Conservation (phyloP, 2,329 filamentous ascomycete species). For the Exserohilum rostratum region DNA sequence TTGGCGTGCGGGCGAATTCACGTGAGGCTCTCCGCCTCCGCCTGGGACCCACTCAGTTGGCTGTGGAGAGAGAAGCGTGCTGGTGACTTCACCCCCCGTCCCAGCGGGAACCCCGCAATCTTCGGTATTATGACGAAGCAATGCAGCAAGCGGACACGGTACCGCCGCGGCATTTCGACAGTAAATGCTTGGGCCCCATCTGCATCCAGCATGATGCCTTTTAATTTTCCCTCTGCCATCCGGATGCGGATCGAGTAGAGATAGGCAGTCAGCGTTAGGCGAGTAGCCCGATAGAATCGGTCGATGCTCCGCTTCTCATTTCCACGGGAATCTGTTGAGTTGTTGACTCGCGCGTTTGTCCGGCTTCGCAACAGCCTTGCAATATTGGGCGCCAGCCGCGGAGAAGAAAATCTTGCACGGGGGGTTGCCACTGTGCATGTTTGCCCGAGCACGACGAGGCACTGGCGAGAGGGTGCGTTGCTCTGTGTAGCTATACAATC, state of each 20-base stretch:
- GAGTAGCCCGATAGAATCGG: conserved; percentile 17
- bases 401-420: neutral
- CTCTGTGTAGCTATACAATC: too few species aligned
- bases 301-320: conserved; percentile 29
- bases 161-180: conserved; percentile 10
- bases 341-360: conserved; percentile 29
- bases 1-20: too few species aligned
- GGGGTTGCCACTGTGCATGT: neutral
- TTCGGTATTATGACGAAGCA: conserved; percentile 23
- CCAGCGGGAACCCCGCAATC: conserved; percentile 26
- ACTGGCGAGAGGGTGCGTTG: too few species aligned
- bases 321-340: conserved; percentile 33
- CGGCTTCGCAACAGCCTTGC: conserved; percentile 20
- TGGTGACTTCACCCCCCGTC: conserved; percentile 13
- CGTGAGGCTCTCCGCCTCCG: conserved; percentile 19
- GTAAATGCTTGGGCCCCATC: neutral
- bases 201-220: conserved; percentile 1
- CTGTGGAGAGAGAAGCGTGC: conserved; percentile 18
- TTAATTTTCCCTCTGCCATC: neutral
- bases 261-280: conserved; percentile 6
- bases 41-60: conserved; percentile 14
- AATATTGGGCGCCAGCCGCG: conserved; percentile 3
- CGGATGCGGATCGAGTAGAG: conserved; percentile 2
- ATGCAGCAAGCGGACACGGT: conserved; percentile 17
- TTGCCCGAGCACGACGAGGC: too few species aligned